These are phyloP conservation scores for Oldenlandia corymbosa DNA, from an alignment of 257 asterid species.

Conservation along the genomic window DNA sequence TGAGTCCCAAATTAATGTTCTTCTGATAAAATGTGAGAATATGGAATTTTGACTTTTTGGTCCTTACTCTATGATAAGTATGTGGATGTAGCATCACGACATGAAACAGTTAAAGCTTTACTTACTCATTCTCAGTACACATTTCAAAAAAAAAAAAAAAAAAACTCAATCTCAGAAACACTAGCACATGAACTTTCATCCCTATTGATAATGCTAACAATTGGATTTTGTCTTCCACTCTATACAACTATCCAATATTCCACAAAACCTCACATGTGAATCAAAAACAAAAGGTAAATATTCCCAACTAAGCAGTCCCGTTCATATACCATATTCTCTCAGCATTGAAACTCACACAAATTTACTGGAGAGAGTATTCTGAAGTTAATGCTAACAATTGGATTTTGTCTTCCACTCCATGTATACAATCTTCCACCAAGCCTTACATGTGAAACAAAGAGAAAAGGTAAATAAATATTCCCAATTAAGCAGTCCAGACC, in stretches of 20 bases:
- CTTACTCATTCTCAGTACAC: background rate
- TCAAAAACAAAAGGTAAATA: background rate
- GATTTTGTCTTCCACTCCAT: slow-evolving; percentile 4
- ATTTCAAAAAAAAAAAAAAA: too few relatives aligned
- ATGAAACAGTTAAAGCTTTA: background rate
- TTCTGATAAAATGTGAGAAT: background rate
- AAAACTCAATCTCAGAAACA: background rate
- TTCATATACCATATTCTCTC: too few relatives aligned
- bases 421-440: background rate
- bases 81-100: background rate
- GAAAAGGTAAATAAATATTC: too few relatives aligned
- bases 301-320: too few relatives aligned
- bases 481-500: too few relatives aligned
- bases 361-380: too few relatives aligned
- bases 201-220: background rate
- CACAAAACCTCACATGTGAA: background rate
- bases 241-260: background rate
- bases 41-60: background rate
- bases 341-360: too few relatives aligned
- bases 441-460: background rate
- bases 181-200: background rate
- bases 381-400: background rate
- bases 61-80: background rate
- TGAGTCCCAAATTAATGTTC: too few relatives aligned
- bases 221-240: slow-evolving; percentile 5